Percentiles rank a stretch among this genome's conserved stretches.
Conservation (phyloP, 1,284 basidiomycete genomes). For the Moesziomyces sp. region DNA sequence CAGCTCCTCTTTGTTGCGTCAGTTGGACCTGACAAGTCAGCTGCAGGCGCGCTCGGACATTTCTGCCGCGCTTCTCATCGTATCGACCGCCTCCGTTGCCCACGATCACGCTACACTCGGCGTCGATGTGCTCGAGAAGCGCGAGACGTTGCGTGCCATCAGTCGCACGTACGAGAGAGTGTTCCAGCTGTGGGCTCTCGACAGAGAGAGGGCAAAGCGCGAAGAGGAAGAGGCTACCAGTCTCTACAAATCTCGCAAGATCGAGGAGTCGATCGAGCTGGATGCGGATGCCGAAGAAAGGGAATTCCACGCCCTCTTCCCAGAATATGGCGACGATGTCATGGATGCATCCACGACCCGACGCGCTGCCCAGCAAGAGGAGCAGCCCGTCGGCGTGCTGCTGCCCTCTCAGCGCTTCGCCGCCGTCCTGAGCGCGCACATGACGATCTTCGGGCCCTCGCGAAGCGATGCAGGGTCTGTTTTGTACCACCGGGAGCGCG, state of each 20-base stretch:
- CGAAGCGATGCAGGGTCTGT: conserved; percentile 5
- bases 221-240: conserved; percentile 77
- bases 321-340: conserved; percentile 79
- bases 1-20: conserved; percentile 48
- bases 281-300: conserved; percentile 79
- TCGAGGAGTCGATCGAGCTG: conserved; percentile 74
- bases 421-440: conserved; percentile 48
- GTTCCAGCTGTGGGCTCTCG: conserved; percentile 83
- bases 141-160: conserved; percentile 30
- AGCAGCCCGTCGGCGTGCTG: conserved; percentile 23
- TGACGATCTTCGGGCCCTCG: conserved; percentile 37
- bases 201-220: conserved; percentile 78
- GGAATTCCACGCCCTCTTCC: conserved; percentile 85
- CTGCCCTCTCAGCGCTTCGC: conserved; percentile 27
- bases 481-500: conserved; percentile 25
- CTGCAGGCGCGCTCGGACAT: conserved; percentile 58
- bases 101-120: conserved; percentile 29
- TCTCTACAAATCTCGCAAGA: conserved; percentile 80
- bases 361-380: conserved; percentile 5
- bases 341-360: conserved; percentile 39
- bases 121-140: conserved; percentile 20
- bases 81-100: conserved; percentile 28
- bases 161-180: conserved; percentile 76
- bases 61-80: conserved; percentile 45
- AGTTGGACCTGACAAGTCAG: conserved; percentile 49